A percentile compares a stretch with the other conserved stretches of the same genome.
phyloP scores from a whole-genome alignment of 164 flowering plant species.

The Vitis amurensis region DNA sequence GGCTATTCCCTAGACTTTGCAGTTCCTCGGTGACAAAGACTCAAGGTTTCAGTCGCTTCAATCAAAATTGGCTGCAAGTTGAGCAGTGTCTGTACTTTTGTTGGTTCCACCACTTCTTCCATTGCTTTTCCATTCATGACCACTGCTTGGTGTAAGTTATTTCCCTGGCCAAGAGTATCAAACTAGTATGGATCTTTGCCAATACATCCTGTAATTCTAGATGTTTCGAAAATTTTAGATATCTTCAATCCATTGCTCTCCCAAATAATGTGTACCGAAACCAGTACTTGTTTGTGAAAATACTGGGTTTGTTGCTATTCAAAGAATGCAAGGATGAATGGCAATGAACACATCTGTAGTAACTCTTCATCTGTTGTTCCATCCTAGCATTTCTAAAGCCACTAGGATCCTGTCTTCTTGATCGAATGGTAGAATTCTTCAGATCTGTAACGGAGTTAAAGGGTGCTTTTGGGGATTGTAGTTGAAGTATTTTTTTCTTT shows the following conservation, averaged over 20 bases:
- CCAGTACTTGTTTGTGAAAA: not conserved
- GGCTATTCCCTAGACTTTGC: slow-evolving; percentile 43
- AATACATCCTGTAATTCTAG: not conserved
- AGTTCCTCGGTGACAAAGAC: slow-evolving; percentile 61
- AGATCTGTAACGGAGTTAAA: too few species aligned
- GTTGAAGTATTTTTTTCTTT: too few species aligned
- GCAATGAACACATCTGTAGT: not conserved
- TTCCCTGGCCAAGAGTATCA: slow-evolving; percentile 1
- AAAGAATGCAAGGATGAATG: not conserved
- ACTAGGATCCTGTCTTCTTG: too few species aligned
- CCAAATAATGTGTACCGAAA: not conserved
- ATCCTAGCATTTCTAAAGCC: too few species aligned
- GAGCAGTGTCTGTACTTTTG: slow-evolving; percentile 2
- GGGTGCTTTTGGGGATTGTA: too few species aligned
- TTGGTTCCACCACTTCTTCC: slow-evolving; percentile 1
- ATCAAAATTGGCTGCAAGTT: slow-evolving; percentile 11
- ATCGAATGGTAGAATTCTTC: too few species aligned
- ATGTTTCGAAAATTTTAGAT: not conserved
- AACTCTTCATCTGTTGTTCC: not conserved
- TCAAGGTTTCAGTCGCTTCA: slow-evolving; percentile 15
- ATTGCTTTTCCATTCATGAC: not conserved
- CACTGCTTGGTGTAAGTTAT: slow-evolving; percentile 2
- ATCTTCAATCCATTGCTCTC: not conserved
- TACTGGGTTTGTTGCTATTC: not conserved
- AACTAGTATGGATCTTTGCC: not conserved